These are phyloP conservation scores for Epicoccum sorghinum DNA, from an alignment of 2,329 filamentous ascomycete genomes.

Conservation along the genomic window DNA sequence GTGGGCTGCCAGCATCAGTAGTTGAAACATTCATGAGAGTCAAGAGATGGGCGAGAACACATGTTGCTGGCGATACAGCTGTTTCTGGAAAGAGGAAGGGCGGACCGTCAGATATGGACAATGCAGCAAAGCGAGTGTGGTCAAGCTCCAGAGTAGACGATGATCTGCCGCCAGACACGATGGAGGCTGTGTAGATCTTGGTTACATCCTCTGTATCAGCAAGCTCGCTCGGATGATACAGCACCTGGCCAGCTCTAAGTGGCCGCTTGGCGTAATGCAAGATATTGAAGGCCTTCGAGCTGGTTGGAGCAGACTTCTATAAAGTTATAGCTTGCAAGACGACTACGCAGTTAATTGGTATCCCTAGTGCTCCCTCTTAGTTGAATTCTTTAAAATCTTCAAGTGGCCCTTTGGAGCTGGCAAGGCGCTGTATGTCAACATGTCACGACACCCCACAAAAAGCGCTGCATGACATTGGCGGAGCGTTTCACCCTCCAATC, in stretches of 20 bases:
- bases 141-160: constrained; percentile 22
- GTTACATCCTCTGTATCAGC: background rate
- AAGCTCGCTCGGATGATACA: too few species aligned
- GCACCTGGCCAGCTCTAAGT: too few species aligned
- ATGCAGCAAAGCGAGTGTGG: constrained; percentile 19
- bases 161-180: constrained; percentile 40
- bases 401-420: too few species aligned
- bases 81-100: constrained; percentile 30
- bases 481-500: constrained; percentile 5
- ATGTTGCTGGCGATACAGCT: constrained; percentile 59
- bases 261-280: too few species aligned
- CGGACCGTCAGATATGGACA: constrained; percentile 3
- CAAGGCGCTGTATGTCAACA: too few species aligned
- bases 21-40: constrained; percentile 70
- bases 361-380: too few species aligned
- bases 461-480: background rate
- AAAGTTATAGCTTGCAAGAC: too few species aligned
- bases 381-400: too few species aligned
- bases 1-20: constrained; percentile 55
- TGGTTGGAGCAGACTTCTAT: too few species aligned
- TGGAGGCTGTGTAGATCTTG: constrained; percentile 29
- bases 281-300: too few species aligned
- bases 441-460: background rate
- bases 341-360: too few species aligned
- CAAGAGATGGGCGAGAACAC: constrained; percentile 75